Conservation (phyloP, 148 eudicot species). For the Chenopodium berlandieri region DNA sequence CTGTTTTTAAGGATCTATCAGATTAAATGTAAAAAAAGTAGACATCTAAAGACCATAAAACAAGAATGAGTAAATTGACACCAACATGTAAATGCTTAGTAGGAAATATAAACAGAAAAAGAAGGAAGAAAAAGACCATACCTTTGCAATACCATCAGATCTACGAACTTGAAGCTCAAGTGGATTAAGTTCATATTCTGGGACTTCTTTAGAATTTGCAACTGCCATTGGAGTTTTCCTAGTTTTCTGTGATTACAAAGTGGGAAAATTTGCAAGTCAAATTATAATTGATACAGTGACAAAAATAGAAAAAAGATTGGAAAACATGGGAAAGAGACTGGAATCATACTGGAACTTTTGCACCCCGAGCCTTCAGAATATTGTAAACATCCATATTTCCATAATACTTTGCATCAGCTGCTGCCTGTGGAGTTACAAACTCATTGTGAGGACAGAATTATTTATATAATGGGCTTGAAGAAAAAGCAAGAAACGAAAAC, state of each 20-base stretch:
- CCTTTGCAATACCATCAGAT: slow-evolving; percentile 96
- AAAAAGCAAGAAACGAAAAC: slow-evolving; percentile 1
- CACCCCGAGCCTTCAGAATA: slow-evolving; percentile 92
- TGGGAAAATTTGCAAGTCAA: background rate
- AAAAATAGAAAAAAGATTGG: background rate
- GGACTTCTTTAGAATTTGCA: slow-evolving; percentile 93
- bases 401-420: slow-evolving; percentile 97
- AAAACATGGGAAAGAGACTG: slow-evolving; percentile 1
- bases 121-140: slow-evolving; percentile 31
- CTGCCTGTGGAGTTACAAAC: slow-evolving; percentile 54
- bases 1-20: background rate
- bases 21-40: background rate
- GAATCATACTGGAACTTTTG: slow-evolving; percentile 74
- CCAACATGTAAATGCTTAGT: slow-evolving; percentile 4
- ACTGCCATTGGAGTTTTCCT: slow-evolving; percentile 94
- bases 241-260: slow-evolving; percentile 55
- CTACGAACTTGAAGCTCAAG: slow-evolving; percentile 92
- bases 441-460: slow-evolving; percentile 14
- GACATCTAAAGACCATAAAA: background rate
- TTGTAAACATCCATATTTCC: slow-evolving; percentile 78
- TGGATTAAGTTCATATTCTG: slow-evolving; percentile 99
- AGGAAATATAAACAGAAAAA: background rate
- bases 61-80: background rate
- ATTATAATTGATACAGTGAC: background rate
- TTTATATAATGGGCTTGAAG: background rate